Percentiles rank a stretch among this genome's conserved stretches.
Conservation (phyloP, 257 asterid genomes). For the Petrea volubilis region DNA sequence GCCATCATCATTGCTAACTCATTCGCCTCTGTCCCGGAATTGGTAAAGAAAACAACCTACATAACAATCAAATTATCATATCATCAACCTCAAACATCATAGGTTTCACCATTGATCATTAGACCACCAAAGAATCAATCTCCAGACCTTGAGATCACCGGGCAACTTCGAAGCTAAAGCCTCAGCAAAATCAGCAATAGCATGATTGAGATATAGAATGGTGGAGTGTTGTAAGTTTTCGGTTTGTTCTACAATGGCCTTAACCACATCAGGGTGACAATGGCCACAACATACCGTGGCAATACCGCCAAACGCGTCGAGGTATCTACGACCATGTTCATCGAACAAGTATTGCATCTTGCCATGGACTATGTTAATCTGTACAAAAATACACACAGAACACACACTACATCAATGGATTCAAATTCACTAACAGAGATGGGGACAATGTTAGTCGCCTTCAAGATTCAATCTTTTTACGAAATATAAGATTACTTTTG, state of each 20-base stretch:
- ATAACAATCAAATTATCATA: background rate
- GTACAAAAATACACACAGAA: background rate
- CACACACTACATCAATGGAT: background rate
- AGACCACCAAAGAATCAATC: background rate
- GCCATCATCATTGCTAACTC: conserved; percentile 84
- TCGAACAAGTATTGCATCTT: conserved; percentile 80
- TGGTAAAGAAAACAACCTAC: conserved; percentile 74
- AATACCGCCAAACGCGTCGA: conserved; percentile 73
- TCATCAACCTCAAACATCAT: background rate
- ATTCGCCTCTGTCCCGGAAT: conserved; percentile 85
- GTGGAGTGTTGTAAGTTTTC: conserved; percentile 65
- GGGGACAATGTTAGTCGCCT: too few species aligned
- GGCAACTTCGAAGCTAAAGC: conserved; percentile 74
- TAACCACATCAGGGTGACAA: conserved; percentile 77
- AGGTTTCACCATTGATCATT: background rate
- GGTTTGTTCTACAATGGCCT: conserved; percentile 61
- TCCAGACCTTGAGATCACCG: conserved; percentile 62
- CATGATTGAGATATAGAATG: conserved; percentile 60
- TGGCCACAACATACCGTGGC: conserved; percentile 84
- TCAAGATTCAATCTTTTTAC: too few species aligned
- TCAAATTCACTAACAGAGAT: background rate
- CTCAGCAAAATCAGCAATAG: conserved; percentile 73
- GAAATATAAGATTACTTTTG: too few species aligned
- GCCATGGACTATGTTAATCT: conserved; percentile 74
- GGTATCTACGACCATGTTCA: conserved; percentile 61